phyloP scores from a whole-genome alignment of 768 basidiomycete species.

The Amanita molliuscula region DNA sequence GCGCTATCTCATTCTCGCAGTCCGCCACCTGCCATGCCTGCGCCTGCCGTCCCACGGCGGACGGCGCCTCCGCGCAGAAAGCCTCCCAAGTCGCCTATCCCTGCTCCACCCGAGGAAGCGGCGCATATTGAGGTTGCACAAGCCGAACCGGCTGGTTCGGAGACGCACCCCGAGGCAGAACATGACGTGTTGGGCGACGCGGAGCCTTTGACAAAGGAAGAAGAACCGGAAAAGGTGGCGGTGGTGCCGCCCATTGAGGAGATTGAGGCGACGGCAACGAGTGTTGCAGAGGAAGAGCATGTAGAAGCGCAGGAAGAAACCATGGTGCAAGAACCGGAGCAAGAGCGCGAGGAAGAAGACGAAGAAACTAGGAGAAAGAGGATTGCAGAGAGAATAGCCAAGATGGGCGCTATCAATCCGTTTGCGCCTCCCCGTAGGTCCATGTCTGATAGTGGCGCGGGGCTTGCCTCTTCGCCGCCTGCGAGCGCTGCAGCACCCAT shows the following conservation, averaged over 20 bases:
- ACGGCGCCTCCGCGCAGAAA: conserved; percentile 70
- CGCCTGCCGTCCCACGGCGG: conserved; percentile 64
- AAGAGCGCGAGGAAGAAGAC: conserved; percentile 38
- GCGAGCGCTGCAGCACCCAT: background rate
- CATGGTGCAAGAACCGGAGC: conserved; percentile 3
- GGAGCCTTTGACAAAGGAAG: conserved; percentile 13
- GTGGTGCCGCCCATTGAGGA: background rate
- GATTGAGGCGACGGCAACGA: conserved; percentile 10
- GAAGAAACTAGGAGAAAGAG: conserved; percentile 44
- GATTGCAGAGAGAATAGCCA: conserved; percentile 53
- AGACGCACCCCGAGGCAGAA: background rate
- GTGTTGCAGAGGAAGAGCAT: conserved; percentile 4
- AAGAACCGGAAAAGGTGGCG: conserved; percentile 4
- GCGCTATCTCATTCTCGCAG: conserved; percentile 17
- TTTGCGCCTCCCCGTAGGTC: conserved; percentile 21
- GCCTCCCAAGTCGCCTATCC: conserved; percentile 34
- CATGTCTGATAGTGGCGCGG: background rate
- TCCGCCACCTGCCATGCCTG: conserved; percentile 51
- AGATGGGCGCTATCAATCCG: conserved; percentile 62
- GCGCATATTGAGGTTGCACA: conserved; percentile 8
- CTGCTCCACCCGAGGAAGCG: conserved; percentile 7
- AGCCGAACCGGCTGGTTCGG: background rate
- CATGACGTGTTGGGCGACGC: background rate
- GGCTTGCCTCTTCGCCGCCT: background rate
- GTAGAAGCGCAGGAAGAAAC: background rate